Percentiles rank a stretch among this genome's conserved stretches.
phyloP scores from a whole-genome alignment of 228 moss, liverwort and hornwort species.

The Sphagnum fallax region DNA sequence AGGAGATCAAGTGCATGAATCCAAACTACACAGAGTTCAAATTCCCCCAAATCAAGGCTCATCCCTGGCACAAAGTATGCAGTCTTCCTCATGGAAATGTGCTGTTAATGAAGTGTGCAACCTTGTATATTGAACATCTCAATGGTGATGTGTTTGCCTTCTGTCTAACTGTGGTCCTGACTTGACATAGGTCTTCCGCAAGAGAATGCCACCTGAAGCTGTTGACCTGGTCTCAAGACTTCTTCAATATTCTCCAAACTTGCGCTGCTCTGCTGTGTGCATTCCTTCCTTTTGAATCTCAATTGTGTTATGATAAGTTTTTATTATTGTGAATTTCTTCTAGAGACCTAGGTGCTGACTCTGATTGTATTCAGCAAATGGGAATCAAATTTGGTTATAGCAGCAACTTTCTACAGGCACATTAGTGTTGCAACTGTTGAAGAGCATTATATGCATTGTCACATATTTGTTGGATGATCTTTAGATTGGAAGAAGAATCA shows the following conservation, averaged over 20 bases:
- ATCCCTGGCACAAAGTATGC: slow-evolving; percentile 57
- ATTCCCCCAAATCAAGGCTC: slow-evolving; percentile 57
- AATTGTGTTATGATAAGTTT: too few species aligned
- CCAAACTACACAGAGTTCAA: slow-evolving; percentile 59
- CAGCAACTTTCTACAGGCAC: too few species aligned
- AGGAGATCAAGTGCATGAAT: slow-evolving; percentile 64
- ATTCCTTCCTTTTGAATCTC: neutral
- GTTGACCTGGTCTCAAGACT: slow-evolving; percentile 54
- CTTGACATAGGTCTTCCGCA: slow-evolving; percentile 39
- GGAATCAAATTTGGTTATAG: neutral
- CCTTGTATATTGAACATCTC: neutral
- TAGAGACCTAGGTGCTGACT: neutral
- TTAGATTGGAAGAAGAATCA: too few species aligned
- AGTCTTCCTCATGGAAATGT: neutral
- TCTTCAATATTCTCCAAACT: slow-evolving; percentile 48
- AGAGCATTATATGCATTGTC: too few species aligned
- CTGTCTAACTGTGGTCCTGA: too few species aligned
- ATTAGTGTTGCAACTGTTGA: too few species aligned
- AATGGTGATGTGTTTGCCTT: too few species aligned
- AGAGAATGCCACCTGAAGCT: slow-evolving; percentile 57
- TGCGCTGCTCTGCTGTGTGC: slow-evolving; percentile 47
- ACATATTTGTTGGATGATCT: too few species aligned
- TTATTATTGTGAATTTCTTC: too few species aligned
- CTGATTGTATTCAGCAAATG: neutral
- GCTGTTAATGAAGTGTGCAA: neutral